Base-by-base conservation (phyloP, 192 early-diverging fungal species). In the Backusella morwellensis region DNA sequence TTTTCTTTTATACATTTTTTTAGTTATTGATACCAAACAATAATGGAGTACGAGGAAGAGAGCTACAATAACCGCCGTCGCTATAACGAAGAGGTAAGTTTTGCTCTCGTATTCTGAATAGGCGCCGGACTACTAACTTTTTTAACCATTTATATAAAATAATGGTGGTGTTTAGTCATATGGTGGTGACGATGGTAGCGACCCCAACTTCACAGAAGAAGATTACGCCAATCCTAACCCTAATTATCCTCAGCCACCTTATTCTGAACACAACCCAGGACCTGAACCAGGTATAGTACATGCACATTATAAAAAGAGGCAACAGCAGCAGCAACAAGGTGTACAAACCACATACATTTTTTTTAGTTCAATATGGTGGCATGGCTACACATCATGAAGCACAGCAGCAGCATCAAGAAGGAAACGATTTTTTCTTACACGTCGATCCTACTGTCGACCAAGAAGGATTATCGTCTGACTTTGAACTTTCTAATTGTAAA, bases 401-500 rank as follows among this genome's bases (percentile, higher is more conserved):
- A 29, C 21, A 63, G 1, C 21, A 63, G 4, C 47, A 50, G 6
- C 26, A 67, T 15, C 68, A 70, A 40, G 35, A n/a, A 21, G 36
- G 68, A 35, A 40, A 21, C 26, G 6, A 73, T 12, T 68, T 80
- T 23, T 47, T 73, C 40, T 76, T 78, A 35, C 73, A 66, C 23
- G 77, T 54, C 21, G 14, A 77, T 78, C 71, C 80, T 44, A 56
- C 35, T 36, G 78, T 74, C 14, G 71, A 80, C 23, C 63, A 79
- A 19, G 67, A 72, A 17, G 42, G 70, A 8, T 73, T 80, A 7
- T 75, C 80, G 5, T 73, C 80, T 11, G n/a, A 84, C 21, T 86
- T 84, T 70, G 84, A 85, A 68, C 73, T 88, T 4, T 87, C 86
- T 12, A 87, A 84, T 36, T 88, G 87, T 77, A 77, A 63, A 75